phyloP scores from a whole-genome alignment of 2,329 filamentous ascomycete species.

The Claviceps cyperi region DNA sequence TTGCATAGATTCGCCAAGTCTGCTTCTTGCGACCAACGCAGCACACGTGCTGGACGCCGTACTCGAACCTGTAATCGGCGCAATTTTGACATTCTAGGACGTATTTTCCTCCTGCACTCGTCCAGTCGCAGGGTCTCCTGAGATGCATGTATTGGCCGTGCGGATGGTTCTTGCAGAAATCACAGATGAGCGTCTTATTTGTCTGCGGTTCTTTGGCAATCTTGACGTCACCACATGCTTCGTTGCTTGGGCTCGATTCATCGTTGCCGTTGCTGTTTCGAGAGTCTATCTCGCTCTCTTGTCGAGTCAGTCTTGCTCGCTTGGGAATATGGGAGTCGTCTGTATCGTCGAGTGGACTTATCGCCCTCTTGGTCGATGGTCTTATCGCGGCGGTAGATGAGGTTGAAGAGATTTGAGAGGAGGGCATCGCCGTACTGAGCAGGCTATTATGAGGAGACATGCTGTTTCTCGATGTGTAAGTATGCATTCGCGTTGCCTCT shows the following conservation, averaged over 20 bases:
- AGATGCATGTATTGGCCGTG: constrained; percentile 2
- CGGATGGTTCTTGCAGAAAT: constrained; percentile 7
- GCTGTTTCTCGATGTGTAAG: no score
- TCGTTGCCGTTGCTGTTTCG: background rate
- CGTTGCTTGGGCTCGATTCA: background rate
- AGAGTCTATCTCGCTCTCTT: no score
- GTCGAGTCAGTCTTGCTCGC: no score
- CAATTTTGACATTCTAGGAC: constrained; percentile 14
- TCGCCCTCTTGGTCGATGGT: no score
- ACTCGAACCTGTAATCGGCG: constrained; percentile 9
- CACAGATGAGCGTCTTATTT: constrained; percentile 4
- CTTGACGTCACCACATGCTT: background rate
- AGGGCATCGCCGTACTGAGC: no score
- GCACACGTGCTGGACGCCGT: constrained; percentile 5
- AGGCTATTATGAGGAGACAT: no score
- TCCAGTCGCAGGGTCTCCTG: constrained; percentile 7
- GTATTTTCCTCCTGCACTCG: constrained; percentile 1
- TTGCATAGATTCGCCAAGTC: constrained; percentile 8
- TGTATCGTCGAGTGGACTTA: no score
- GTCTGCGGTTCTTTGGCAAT: background rate
- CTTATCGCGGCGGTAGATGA: no score
- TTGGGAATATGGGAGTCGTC: no score
- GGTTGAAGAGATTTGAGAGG: no score
- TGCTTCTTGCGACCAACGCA: background rate
- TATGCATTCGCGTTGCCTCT: no score